Evolutionary conservation across 2,329 filamentous ascomycete genomes (phyloP).

Genomic region (Aspergillus pseudonomiae): DNA sequence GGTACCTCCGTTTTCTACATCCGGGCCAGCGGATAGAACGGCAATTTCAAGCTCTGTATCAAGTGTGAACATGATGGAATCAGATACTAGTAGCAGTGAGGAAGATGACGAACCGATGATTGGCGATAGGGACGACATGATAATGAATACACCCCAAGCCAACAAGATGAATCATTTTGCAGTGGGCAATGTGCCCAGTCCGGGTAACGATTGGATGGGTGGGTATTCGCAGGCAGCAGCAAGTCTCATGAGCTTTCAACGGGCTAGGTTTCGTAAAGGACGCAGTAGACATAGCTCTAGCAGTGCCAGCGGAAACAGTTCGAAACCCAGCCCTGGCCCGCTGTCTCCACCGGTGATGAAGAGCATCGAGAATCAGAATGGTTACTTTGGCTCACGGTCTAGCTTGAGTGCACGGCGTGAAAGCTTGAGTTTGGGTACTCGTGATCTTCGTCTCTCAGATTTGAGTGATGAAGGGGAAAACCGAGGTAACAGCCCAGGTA

Average conservation of each 20-base stretch:
- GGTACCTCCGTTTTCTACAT: slow-evolving; percentile 70
- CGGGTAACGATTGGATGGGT: slow-evolving; percentile 64
- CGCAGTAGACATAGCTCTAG: slow-evolving; percentile 68
- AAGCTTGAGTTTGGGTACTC: slow-evolving; percentile 87
- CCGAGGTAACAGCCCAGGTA: slow-evolving; percentile 38
- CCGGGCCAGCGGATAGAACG: slow-evolving; percentile 69
- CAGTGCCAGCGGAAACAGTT: slow-evolving; percentile 71
- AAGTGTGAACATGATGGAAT: slow-evolving; percentile 76
- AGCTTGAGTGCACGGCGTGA: slow-evolving; percentile 68
- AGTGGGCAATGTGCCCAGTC: slow-evolving; percentile 53
- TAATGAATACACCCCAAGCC: slow-evolving; percentile 76
- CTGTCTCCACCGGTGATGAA: slow-evolving; percentile 73
- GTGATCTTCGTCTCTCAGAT: slow-evolving; percentile 78
- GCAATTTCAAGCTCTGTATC: slow-evolving; percentile 79
- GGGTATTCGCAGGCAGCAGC: slow-evolving; percentile 69
- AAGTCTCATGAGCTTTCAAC: slow-evolving; percentile 78
- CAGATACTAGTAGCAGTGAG: slow-evolving; percentile 74
- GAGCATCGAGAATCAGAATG: slow-evolving; percentile 56
- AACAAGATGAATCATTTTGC: slow-evolving; percentile 59
- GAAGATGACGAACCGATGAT: slow-evolving; percentile 65
- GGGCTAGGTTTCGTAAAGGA: slow-evolving; percentile 60
- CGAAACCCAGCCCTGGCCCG: slow-evolving; percentile 68
- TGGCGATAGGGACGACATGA: slow-evolving; percentile 73
- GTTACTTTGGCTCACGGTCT: slow-evolving; percentile 58
- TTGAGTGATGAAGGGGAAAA: slow-evolving; percentile 78